Percentiles rank a stretch among this genome's conserved stretches.
Conservation (phyloP, 139 green algal species). For the Mesotaenium endlicherianum region DNA sequence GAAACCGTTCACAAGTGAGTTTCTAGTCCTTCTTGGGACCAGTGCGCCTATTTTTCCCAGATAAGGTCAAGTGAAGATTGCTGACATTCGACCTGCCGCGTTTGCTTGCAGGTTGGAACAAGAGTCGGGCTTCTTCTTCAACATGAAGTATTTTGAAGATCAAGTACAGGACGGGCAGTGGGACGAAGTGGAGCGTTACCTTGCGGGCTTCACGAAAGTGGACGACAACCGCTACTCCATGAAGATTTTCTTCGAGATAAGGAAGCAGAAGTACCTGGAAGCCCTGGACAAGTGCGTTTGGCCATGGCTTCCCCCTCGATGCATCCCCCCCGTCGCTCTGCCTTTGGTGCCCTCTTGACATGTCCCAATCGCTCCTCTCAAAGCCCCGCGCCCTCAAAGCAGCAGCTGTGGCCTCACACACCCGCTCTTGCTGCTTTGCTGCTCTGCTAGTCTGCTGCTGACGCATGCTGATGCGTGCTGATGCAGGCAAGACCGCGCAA, state of each 20-base stretch:
- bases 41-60: no score
- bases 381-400: no score
- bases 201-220: conserved; percentile 54
- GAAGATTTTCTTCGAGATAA: conserved; percentile 57
- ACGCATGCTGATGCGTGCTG: no score
- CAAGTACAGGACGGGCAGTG: conserved; percentile 42
- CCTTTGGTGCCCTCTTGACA: no score
- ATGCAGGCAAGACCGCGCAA: conserved; percentile 47
- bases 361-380: no score
- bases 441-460: background rate
- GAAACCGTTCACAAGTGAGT: conserved; percentile 56
- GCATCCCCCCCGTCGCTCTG: background rate
- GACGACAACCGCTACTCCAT: conserved; percentile 58
- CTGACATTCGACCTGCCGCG: no score
- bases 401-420: background rate
- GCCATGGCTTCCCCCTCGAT: no score
- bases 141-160: conserved; percentile 58
- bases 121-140: conserved; percentile 56
- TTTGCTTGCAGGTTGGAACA: conserved; percentile 44
- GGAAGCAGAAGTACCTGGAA: conserved; percentile 58
- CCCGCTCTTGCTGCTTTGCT: background rate
- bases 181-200: conserved; percentile 54
- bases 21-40: no score
- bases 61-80: no score
- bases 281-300: conserved; percentile 54